These are phyloP conservation scores for Dactylellina drechsleri DNA, from an alignment of 2,329 filamentous ascomycete genomes.

Conservation along the genomic window DNA sequence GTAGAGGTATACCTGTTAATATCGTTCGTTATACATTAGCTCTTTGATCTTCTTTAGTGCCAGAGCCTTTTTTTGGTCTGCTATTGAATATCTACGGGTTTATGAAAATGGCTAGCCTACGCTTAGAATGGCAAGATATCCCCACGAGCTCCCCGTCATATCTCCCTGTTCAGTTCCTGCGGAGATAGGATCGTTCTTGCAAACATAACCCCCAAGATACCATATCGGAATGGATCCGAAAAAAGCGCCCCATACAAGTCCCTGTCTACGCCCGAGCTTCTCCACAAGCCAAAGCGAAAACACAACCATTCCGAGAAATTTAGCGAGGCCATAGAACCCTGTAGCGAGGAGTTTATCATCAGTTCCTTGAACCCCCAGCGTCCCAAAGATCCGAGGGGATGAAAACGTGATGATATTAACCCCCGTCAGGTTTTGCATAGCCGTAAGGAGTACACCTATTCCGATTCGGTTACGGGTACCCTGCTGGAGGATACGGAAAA, in stretches of 20 bases:
- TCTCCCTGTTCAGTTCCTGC: constrained; percentile 14
- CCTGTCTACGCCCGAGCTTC: constrained; percentile 72
- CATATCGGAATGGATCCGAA: constrained; percentile 74
- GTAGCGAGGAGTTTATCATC: constrained; percentile 73
- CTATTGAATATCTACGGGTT: background rate
- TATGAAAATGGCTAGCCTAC: constrained; percentile 7
- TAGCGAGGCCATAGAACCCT: constrained; percentile 77
- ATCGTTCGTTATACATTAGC: background rate
- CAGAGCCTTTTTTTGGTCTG: too few species aligned
- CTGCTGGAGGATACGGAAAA: constrained; percentile 24
- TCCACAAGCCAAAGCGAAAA: constrained; percentile 77
- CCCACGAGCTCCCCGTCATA: constrained; percentile 22
- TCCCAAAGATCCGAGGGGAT: constrained; percentile 74
- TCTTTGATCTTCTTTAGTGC: background rate
- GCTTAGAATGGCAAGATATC: constrained; percentile 45
- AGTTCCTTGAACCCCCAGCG: constrained; percentile 70
- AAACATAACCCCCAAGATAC: constrained; percentile 73
- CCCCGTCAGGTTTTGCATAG: constrained; percentile 80
- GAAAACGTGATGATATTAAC: constrained; percentile 74
- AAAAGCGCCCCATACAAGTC: constrained; percentile 73
- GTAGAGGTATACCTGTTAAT: constrained; percentile 59
- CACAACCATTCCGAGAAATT: constrained; percentile 71
- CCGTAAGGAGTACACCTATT: constrained; percentile 77
- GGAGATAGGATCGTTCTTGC: constrained; percentile 21
- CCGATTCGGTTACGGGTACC: constrained; percentile 73